Base-by-base conservation (phyloP, 371 early-diverging fungal species). In the Haplosporangium sp. region DNA sequence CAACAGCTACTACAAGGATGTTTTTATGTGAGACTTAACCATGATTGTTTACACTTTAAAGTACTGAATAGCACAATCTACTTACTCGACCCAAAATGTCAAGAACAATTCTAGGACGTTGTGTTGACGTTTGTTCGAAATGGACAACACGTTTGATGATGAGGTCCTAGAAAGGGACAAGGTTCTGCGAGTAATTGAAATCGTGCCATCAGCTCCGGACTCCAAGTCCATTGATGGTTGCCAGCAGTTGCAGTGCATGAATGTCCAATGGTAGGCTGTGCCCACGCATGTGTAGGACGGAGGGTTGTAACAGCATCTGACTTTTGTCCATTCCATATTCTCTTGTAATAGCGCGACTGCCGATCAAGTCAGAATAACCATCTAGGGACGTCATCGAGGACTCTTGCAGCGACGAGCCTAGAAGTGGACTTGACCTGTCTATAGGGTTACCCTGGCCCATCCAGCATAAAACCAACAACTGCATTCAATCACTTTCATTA, bases 91-190 rank as follows among this genome's bases (percentile, higher is more conserved):
- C 20, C 23, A 40, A 13, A 4, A 0, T 9, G 36, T 11, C 14
- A 2, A 2, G 51, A 55, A 14, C 13, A 20, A 8, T 12, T 36
- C 47, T 6, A 37, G n/a, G 37, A 63, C 20, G 7, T 48, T 67
- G 47, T 46, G 23, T 3, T 67, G 68, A n/a, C 55, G 61, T 8
- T 55, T 67, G 55, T 67, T 55, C 21, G 57, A 58, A 5, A 8
- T 55, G 21, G 58, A 47, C 18, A 41, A 13, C 21, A 43, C 63
- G 5, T 5, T 63, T 40, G 48, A 69, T 21, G 42, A 53, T 13
- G 52, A 57, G 20, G 41, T 53, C 6, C 38, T 69, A 2, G 63
- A 53, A 21, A 20, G 29, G 13, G 63, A 55, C 2, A 48, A 53
- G n/a, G 40, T 69, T 29, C 0, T 69, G 46, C 56, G 59, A 29